Conservation (phyloP, 1,284 basidiomycete species). For the Waitea zeae region DNA sequence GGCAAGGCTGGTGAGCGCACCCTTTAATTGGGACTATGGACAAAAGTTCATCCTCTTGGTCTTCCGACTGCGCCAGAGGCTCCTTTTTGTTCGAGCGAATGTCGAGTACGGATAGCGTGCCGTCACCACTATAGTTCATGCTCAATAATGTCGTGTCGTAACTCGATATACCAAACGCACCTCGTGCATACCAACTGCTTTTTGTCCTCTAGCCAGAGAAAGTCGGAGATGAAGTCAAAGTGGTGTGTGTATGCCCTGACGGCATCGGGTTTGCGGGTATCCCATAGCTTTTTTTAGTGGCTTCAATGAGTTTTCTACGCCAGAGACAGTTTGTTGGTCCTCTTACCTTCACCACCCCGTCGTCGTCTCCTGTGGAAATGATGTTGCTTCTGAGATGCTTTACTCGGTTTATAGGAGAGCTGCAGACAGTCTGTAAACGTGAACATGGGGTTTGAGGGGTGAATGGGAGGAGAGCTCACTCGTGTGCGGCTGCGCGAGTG, state of each 20-base stretch:
- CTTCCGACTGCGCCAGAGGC: conserved; percentile 71
- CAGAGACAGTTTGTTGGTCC: too few relatives aligned
- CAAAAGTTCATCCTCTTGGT: conserved; percentile 91
- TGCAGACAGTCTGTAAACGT: conserved; percentile 23
- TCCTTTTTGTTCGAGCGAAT: conserved; percentile 60
- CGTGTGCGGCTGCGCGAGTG: conserved; percentile 53
- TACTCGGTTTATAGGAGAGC: conserved; percentile 74
- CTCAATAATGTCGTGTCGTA: neutral
- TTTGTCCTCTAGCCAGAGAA: conserved; percentile 75
- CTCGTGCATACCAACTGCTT: conserved; percentile 75
- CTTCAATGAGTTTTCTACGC: conserved; percentile 1
- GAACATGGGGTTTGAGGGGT: conserved; percentile 11
- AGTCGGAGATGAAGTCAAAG: conserved; percentile 91
- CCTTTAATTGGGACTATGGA: conserved; percentile 74
- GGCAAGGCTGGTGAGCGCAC: conserved; percentile 20
- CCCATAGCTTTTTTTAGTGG: conserved; percentile 81
- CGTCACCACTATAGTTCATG: conserved; percentile 79
- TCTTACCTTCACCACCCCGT: conserved; percentile 82
- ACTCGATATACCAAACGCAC: too few relatives aligned
- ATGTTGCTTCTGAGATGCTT: conserved; percentile 51
- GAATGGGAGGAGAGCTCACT: conserved; percentile 33
- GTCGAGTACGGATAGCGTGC: conserved; percentile 82
- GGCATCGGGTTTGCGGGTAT: conserved; percentile 51
- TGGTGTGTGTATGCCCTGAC: conserved; percentile 71
- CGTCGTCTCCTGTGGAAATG: conserved; percentile 81